A percentile compares a stretch with the other conserved stretches of the same genome.
These are phyloP conservation scores for Candida freyschussii DNA, from an alignment of 1,139 yeast genomes.

Conservation along the genomic window DNA sequence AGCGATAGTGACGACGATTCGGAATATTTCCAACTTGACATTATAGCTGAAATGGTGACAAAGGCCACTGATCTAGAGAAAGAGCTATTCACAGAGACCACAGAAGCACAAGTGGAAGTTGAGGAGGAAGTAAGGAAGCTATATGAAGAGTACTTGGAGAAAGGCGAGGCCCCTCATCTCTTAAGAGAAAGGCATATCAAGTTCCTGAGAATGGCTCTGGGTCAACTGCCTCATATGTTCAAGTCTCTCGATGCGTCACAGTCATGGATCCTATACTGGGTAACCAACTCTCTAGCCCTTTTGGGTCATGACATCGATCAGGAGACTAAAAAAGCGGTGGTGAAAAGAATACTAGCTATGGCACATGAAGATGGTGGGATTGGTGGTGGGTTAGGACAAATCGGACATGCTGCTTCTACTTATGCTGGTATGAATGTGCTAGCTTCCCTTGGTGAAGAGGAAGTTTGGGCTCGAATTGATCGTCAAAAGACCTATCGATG, in stretches of 20 bases:
- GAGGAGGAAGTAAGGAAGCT: constrained; percentile 35
- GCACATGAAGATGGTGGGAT: constrained; percentile 57
- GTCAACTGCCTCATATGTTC: constrained; percentile 39
- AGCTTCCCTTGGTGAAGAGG: constrained; percentile 45
- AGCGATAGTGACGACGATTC: constrained; percentile 12
- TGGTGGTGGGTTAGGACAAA: constrained; percentile 79
- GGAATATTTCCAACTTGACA: constrained; percentile 12
- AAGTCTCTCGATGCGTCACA: constrained; percentile 73
- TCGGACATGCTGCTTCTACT: constrained; percentile 81
- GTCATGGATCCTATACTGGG: constrained; percentile 90
- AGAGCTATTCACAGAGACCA: constrained; percentile 35
- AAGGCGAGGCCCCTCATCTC: constrained; percentile 21
- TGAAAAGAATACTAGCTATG: constrained; percentile 30
- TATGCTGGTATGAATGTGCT: constrained; percentile 74
- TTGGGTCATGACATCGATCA: constrained; percentile 31
- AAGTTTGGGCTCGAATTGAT: constrained; percentile 40
- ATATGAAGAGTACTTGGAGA: constrained; percentile 22
- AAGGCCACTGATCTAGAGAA: constrained; percentile 14
- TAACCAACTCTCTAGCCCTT: constrained; percentile 49
- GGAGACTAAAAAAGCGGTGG: constrained; percentile 24
- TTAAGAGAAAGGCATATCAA: constrained; percentile 29
- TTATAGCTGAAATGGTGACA: constrained; percentile 14
- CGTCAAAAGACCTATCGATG: constrained; percentile 51
- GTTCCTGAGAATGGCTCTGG: constrained; percentile 43
- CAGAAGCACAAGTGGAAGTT: constrained; percentile 38